Evolutionary conservation across 768 basidiomycete genomes (phyloP).

Genomic region (Pulveroboletus sp.): DNA sequence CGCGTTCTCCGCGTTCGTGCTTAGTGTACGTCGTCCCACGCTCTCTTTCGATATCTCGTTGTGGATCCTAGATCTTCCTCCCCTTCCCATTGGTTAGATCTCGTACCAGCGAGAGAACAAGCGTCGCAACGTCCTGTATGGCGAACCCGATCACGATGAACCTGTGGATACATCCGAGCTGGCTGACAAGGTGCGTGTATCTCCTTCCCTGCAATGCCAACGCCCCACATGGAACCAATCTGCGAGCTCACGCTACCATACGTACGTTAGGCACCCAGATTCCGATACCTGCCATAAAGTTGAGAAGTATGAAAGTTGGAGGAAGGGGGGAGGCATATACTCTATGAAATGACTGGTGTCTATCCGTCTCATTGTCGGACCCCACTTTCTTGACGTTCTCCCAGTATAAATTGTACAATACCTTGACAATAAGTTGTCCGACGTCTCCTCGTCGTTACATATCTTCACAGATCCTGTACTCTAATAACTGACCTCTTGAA

Average conservation of each 20-base stretch:
- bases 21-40: constrained; percentile 14
- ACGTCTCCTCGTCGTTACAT: too few relatives aligned
- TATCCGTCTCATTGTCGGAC: background rate
- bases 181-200: constrained; percentile 44
- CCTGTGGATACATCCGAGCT: constrained; percentile 59
- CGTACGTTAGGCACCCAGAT: constrained; percentile 46
- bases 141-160: constrained; percentile 41
- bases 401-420: too few relatives aligned
- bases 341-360: background rate
- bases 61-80: background rate
- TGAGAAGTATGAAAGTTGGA: too few relatives aligned
- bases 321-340: background rate
- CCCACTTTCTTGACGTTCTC: background rate
- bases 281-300: constrained; percentile 48
- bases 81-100: constrained; percentile 32
- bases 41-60: background rate
- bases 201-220: background rate
- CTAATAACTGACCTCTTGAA: too few relatives aligned
- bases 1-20: constrained; percentile 14
- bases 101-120: constrained; percentile 63
- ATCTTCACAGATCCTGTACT: too few relatives aligned
- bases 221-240: background rate
- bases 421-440: too few relatives aligned
- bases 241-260: background rate
- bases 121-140: constrained; percentile 48